A percentile compares a stretch with the other conserved stretches of the same genome.
Evolutionary conservation across 352 stramenopile genomes (phyloP).

Genomic region (Phytophthora capsici): DNA sequence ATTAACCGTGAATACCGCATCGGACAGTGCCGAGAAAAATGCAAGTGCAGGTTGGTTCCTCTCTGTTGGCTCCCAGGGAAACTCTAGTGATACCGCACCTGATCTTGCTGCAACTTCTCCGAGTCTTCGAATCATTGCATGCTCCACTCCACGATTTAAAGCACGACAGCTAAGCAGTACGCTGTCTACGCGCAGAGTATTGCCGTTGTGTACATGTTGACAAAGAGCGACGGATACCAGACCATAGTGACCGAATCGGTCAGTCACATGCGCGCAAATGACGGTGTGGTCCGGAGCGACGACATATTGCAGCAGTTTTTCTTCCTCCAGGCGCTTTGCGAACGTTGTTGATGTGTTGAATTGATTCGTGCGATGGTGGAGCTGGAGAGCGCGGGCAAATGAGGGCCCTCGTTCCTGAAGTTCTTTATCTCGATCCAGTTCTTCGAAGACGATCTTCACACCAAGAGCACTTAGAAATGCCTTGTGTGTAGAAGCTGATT

Average conservation of each 20-base stretch:
- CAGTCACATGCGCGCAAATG: constrained; percentile 66
- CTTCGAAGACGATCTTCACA: constrained; percentile 74
- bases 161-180: constrained; percentile 78
- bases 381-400: constrained; percentile 59
- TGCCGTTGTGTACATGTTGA: constrained; percentile 10
- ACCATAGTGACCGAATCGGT: constrained; percentile 80
- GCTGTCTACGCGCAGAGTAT: constrained; percentile 51
- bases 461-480: constrained; percentile 73
- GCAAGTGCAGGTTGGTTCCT: constrained; percentile 62
- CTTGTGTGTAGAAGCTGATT: constrained; percentile 41
- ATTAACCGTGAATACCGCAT: constrained; percentile 19
- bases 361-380: constrained; percentile 78
- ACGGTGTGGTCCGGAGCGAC: constrained; percentile 22
- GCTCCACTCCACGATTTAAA: constrained; percentile 74
- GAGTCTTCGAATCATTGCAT: constrained; percentile 66
- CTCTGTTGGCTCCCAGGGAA: constrained; percentile 70
- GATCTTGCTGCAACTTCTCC: constrained; percentile 36
- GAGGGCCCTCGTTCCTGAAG: constrained; percentile 21
- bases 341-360: constrained; percentile 73
- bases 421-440: constrained; percentile 33
- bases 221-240: constrained; percentile 62
- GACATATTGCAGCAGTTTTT: constrained; percentile 40
- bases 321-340: constrained; percentile 44
- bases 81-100: constrained; percentile 26
- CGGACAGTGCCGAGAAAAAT: constrained; percentile 55